Conservation (phyloP, 345 rosid genomes). For the Crucihimalaya himalaica region DNA sequence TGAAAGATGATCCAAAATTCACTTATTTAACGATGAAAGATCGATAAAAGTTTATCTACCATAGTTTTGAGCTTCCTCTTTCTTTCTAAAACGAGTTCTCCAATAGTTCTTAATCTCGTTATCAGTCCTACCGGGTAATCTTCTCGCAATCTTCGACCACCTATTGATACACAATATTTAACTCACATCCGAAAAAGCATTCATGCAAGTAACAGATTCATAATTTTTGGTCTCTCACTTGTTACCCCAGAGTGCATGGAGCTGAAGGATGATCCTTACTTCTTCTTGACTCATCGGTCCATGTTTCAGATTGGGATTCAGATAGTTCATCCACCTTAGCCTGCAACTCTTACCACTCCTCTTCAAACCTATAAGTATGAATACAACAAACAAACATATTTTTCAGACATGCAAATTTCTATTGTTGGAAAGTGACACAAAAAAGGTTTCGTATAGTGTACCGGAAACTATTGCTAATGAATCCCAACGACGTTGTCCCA, state of each 20-base stretch:
- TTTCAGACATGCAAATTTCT: neutral
- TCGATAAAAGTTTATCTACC: conserved; percentile 8
- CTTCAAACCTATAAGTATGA: conserved; percentile 47
- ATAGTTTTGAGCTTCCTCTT: conserved; percentile 41
- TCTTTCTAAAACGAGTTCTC: conserved; percentile 65
- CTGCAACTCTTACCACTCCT: conserved; percentile 84
- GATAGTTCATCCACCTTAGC: conserved; percentile 72
- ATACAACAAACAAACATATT: conserved; percentile 1
- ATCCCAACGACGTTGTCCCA: conserved; percentile 76
- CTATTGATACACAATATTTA: conserved; percentile 32
- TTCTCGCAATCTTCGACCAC: conserved; percentile 72
- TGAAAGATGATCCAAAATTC: neutral
- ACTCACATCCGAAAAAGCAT: conserved; percentile 13
- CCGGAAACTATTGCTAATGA: conserved; percentile 58
- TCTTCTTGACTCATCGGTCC: conserved; percentile 62
- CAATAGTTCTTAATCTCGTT: conserved; percentile 77
- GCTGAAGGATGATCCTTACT: conserved; percentile 54
- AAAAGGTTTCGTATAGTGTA: conserved; percentile 19
- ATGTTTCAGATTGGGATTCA: conserved; percentile 60
- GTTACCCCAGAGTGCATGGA: conserved; percentile 74
- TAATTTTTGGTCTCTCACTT: conserved; percentile 45
- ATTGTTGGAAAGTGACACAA: neutral
- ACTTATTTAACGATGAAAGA: neutral
- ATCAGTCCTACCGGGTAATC: conserved; percentile 75
- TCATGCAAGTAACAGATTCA: neutral